Evolutionary conservation across 305 asterid genomes (phyloP), one percentile per base, ranked within the genome.

Genomic region (Fraxinus nigra): DNA sequence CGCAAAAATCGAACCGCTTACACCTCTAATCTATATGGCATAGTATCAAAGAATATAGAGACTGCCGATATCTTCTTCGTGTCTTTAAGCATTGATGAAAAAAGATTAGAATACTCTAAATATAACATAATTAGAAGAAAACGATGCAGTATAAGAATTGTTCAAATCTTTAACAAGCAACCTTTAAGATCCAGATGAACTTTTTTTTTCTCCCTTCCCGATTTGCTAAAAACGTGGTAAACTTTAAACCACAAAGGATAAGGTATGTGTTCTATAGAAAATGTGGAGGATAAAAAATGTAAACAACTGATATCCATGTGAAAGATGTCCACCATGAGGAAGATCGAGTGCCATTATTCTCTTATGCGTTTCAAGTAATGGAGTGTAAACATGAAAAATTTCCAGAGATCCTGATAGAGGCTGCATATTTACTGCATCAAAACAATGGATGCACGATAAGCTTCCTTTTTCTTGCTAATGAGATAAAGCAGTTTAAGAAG

Each of bases 311-410:
- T 93, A 92, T 75, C 98, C 98, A 80, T 92, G 97, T 51, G 98
- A 93, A 37, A 92, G 95, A 91, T 93, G 97, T 3, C 97, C 97
- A 82, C 98, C 98, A 63, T 93, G 98, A 82, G 98, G 97, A 85
- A 93, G 98, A 88, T 93, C 98, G 65, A 93, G 98, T 4, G 98
- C 97, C 98, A 92, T 92, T 80, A 93, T 92, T 90, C 97, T 85
- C 14, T 93, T 97, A 79, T 93, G 97, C 20, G 94, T 95, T 84
- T 91, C 91, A 82, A 93, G 87, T 76, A 93, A 82, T 48, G 98
- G 95, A 16, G 97, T 92, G 89, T 93, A 93, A 75, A 92, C 98
- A 0, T 92, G 98, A 81, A 92, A 92, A 84, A 91, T 93, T 69
- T 97, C 85, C 3, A 95, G 97, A 72, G 98, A 92, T 80, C 98